Evolutionary conservation across 768 basidiomycete species (phyloP).

Genomic region (Leccinellum rugosiceps): DNA sequence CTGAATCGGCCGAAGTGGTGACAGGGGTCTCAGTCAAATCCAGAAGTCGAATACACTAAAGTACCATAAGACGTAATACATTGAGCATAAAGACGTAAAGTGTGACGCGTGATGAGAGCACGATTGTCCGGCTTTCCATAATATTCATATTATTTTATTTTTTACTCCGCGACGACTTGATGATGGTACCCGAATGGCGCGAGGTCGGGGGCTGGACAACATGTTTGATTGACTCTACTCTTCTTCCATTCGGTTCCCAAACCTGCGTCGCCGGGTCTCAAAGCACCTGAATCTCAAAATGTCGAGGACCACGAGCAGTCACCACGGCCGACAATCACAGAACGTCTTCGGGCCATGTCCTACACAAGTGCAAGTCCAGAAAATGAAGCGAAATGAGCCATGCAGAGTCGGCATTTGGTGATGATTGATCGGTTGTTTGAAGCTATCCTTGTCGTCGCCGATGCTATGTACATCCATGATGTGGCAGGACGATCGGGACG

Average conservation of each 20-base stretch:
- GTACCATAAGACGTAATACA: too few species aligned
- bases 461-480: background rate
- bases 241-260: background rate
- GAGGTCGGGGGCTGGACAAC: background rate
- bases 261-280: background rate
- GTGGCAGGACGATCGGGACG: constrained; percentile 56
- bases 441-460: background rate
- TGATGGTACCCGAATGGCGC: too few species aligned
- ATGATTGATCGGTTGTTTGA: constrained; percentile 35
- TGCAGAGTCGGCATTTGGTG: constrained; percentile 40
- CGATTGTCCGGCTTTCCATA: too few species aligned
- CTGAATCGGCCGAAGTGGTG: too few species aligned
- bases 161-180: background rate
- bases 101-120: too few species aligned
- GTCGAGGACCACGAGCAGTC: background rate
- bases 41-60: too few species aligned
- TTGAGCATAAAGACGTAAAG: too few species aligned
- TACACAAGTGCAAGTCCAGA: constrained; percentile 5
- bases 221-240: background rate
- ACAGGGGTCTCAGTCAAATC: too few species aligned
- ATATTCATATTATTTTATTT: too few species aligned
- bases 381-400: constrained; percentile 36
- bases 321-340: background rate
- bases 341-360: constrained; percentile 2
- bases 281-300: background rate